phyloP scores from a whole-genome alignment of 495 filamentous ascomycete species.

The Apodospora peruviana region DNA sequence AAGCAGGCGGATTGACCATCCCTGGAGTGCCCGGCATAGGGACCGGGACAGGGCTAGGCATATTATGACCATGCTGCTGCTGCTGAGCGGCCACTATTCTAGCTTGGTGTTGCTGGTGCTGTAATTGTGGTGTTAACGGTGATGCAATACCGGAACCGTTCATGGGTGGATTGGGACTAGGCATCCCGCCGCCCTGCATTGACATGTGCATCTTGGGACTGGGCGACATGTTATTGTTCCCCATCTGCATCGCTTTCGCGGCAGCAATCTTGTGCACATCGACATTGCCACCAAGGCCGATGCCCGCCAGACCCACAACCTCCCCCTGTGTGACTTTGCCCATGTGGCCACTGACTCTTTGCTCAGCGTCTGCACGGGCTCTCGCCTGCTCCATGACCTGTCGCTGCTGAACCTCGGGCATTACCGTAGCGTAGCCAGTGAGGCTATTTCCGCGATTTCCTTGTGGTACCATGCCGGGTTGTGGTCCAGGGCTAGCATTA shows the following conservation, averaged over 20 bases:
- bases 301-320: slow-evolving; percentile 29
- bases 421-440: slow-evolving; percentile 32
- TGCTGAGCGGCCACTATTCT: slow-evolving; percentile 2
- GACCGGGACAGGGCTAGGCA: not conserved
- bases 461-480: slow-evolving; percentile 15
- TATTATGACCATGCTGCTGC: not conserved
- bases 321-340: slow-evolving; percentile 27
- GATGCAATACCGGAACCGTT: not conserved
- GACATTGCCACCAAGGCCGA: slow-evolving; percentile 29
- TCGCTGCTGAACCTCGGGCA: slow-evolving; percentile 30
- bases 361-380: slow-evolving; percentile 37
- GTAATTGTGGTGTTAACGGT: not conserved
- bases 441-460: slow-evolving; percentile 14
- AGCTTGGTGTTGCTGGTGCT: slow-evolving; percentile 5
- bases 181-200: slow-evolving; percentile 7
- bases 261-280: slow-evolving; percentile 31
- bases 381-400: slow-evolving; percentile 41
- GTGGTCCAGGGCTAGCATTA: slow-evolving; percentile 2
- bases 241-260: slow-evolving; percentile 29
- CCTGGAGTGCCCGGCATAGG: not conserved
- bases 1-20: no score
- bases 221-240: slow-evolving; percentile 17
- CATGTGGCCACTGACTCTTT: slow-evolving; percentile 28
- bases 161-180: slow-evolving; percentile 15
- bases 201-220: slow-evolving; percentile 10